A percentile compares a stretch with the other conserved stretches of the same genome.
phyloP scores from a whole-genome alignment of 1,139 yeast genomes.

The Meyerozyma carpophila region DNA sequence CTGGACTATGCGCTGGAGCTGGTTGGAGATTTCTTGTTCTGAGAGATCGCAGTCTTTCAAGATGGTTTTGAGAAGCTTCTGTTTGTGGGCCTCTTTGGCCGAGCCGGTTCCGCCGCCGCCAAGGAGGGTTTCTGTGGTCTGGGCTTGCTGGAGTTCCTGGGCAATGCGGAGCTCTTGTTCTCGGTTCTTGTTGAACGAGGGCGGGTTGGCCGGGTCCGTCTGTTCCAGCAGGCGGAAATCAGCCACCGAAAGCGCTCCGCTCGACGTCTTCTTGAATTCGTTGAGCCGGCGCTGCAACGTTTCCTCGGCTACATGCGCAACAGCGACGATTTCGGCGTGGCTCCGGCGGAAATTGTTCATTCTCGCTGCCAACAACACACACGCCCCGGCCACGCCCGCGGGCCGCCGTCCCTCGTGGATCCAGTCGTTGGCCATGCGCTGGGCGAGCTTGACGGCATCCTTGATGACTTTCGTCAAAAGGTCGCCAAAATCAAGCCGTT shows the following conservation, averaged over 20 bases:
- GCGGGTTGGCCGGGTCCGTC: constrained; percentile 65
- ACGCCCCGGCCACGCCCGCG: constrained; percentile 98
- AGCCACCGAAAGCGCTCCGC: constrained; percentile 68
- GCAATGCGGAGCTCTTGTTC: constrained; percentile 14
- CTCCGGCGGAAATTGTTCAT: constrained; percentile 93
- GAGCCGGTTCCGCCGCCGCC: background rate
- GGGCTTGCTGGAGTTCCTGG: background rate
- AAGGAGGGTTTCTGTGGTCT: background rate
- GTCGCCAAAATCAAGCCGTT: constrained; percentile 71
- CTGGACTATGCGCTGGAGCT: constrained; percentile 17
- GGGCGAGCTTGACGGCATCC: constrained; percentile 85
- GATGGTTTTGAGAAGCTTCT: constrained; percentile 13
- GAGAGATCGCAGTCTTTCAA: constrained; percentile 22
- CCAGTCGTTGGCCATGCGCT: constrained; percentile 93
- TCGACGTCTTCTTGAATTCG: constrained; percentile 76
- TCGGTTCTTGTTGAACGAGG: constrained; percentile 62
- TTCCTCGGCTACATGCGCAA: constrained; percentile 92
- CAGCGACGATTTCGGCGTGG: constrained; percentile 90
- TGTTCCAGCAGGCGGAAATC: constrained; percentile 53
- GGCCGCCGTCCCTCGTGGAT: constrained; percentile 95
- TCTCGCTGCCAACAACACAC: constrained; percentile 85
- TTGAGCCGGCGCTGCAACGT: constrained; percentile 85
- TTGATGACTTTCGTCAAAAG: constrained; percentile 68
- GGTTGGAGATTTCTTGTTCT: constrained; percentile 14
- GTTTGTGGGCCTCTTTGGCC: constrained; percentile 7